Evolutionary conservation across 2,329 filamentous ascomycete genomes (phyloP), one percentile per base, ranked within the genome.

Genomic region (Hypoxylon rubiginosum): DNA sequence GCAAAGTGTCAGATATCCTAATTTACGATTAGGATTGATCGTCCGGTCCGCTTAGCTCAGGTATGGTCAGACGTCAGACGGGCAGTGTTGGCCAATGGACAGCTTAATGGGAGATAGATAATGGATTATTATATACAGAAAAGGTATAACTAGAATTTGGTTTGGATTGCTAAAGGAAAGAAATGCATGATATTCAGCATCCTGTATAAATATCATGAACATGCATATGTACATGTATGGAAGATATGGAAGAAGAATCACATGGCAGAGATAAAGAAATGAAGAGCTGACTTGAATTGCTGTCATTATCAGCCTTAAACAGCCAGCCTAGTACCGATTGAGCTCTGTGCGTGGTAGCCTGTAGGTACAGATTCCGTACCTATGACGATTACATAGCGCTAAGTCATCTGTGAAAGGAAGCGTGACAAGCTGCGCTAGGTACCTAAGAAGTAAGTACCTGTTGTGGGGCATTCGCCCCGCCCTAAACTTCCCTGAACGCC

Each of bases 271-370:
- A 41, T 6, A 34, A 15, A 24, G 17, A 24, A 24, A 24, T 24
- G 21, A 24, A 24, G 13, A 46, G 30, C 21, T 56, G 19, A 62
- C 26, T 54, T 58, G 28, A 50, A 43, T 21, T 32, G 41, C 17
- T 59, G 55, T 66, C 58, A 50, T 56, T 59, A 41, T 64, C 64
- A 67, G 64, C 64, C 64, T 67, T 67, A 60, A 64, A 56, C 50
- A 46, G 50, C 26, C n/a, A 61, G 51, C 32, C 46, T 63, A 64
- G 39, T 45, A 11, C 46, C 30, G 19, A 49, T 45, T 52, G 36
- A 34, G 34, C 34, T 50, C 30, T 46, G 21, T 26, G 52, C 51
- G 50, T 49, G 21, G 30, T 13, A 10, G 46, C 50, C 24, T 30
- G 24, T n/a, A 54, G 49, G 34, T 54, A 41, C 34, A 36, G 32